Base-by-base conservation (phyloP, 1,284 basidiomycete species). In the Marasmius tenuissimus region DNA sequence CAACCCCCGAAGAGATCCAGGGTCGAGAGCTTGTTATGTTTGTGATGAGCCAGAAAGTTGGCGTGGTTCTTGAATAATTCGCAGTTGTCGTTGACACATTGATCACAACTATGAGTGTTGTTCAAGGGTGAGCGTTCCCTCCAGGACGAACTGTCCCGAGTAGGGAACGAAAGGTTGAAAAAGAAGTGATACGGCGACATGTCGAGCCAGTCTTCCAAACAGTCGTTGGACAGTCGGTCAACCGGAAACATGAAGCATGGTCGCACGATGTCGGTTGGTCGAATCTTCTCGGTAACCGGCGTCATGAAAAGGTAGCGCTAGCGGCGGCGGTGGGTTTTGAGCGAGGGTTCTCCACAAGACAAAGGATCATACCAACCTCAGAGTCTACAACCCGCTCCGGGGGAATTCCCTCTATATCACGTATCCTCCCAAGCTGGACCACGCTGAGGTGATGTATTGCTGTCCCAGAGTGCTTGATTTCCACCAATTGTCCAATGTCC, bases 1-100 rank as follows among this genome's bases (percentile, higher is more conserved):
- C 81, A 80, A 6, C 90, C 90, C 11, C 78, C 83, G 66, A 90
- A 92, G 0, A 88, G 75, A 71, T 92, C 89, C 33, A 92, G 75
- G 0, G 80, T 76, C 2, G 76, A 72, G 18, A 89, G 67, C 0
- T 77, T 77, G 2, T 68, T 66, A 16, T 64, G 61, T n/a, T 70
- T 60, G 50, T 69, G 64, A 54, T 75, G 68, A 3, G 58, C 56
- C 3, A 76, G 64, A 65, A 78, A 79, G 16, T 72, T 67, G 1
- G 70, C 66, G 35, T 75, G 69, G 14, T 69, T 66, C 50, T 74
- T 66, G 48, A 75, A 53, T 37, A 70, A 63, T 0, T 68, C 52
- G 6, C 78, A 61, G 35, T 79, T 70, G 27, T 76, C 73, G 47
- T 72, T 63, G 40, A 73, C 74, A 65, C 88, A 91, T 1, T 65